These are phyloP conservation scores for Zea luxurians DNA, from an alignment of 176 grass and related monocot genomes.

Conservation along the genomic window DNA sequence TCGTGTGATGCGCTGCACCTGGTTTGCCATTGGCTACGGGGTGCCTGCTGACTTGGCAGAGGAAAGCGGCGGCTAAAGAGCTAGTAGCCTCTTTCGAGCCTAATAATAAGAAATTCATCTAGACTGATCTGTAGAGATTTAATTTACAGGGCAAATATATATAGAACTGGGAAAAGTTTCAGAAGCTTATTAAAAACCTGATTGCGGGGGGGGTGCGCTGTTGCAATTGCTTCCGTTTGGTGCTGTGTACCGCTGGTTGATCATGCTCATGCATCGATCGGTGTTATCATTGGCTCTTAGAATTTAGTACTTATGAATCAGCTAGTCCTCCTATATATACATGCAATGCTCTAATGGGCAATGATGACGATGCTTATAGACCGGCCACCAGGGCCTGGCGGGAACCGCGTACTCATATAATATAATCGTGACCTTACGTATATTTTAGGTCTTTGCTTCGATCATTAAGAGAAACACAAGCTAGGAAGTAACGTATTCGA, in stretches of 20 bases:
- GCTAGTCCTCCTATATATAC: background rate
- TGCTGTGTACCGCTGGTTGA: background rate
- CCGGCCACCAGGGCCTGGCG: background rate
- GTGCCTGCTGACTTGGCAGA: background rate
- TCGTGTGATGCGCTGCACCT: conserved; percentile 18
- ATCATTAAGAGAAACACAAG: background rate
- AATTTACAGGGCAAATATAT: no score
- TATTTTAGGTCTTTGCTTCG: background rate
- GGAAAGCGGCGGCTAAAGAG: background rate
- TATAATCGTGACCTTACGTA: background rate
- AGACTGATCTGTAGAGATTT: no score
- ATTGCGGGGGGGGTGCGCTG: background rate
- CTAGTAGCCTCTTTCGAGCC: background rate
- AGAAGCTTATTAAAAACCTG: no score
- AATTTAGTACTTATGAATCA: background rate
- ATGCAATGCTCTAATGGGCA: background rate
- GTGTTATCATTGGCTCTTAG: conserved; percentile 1
- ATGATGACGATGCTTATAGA: background rate
- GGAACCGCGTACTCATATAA: background rate
- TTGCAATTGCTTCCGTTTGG: background rate
- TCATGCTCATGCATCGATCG: background rate
- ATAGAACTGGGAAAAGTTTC: background rate
- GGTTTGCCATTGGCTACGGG: background rate
- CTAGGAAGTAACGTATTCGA: background rate
- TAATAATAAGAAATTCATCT: no score